Base-by-base conservation (phyloP, 768 basidiomycete species). In the Amanita pseudoporphyria region DNA sequence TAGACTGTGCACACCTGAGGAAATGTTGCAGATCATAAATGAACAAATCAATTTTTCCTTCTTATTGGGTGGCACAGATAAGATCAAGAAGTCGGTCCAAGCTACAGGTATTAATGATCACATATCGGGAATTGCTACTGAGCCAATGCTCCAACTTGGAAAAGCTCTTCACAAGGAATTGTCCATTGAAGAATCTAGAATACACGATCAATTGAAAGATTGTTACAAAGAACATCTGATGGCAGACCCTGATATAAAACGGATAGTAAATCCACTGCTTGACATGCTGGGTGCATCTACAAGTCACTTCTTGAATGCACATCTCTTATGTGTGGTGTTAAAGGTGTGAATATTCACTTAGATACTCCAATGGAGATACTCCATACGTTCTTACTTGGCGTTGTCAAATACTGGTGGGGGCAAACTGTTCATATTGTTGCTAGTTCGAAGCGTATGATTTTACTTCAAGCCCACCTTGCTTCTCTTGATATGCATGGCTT, bases 321-420 rank as follows among this genome's bases (percentile, higher is more conserved):
- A 13, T 38, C 18, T 2, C 37, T 16, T 7, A 13, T 38, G n/a
- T n/a, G n/a, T n/a, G 4, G 10, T 7, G 18, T 5, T 38, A 7
- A 38, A 38, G 16, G 14, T 13, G 9, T n/a, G 4, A 38, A 16
- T 19, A n/a, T 38, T n/a, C 16, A 38, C 18, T 38, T 22, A 9
- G 72, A 74, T 51, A 71, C 71, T 1, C 71, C 71, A 3, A 67
- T 72, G 0, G 71, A 74, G 50, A 68, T 73, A 19, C 58, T 74
- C 0, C 73, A 76, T 54, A 66, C 69, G 2, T 55, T 73, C n/a
- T 59, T 75, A 0, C 65, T 74, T 1, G 72, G 73, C 0, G 65
- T 73, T 56, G 62, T 75, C 37, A 76, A 76, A 44, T 77, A 76
- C 51, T 63, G 71, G 21, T 77, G 74, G 73, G 62, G 66, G 0